These are phyloP conservation scores for Thermothielavioides terrestris DNA, from an alignment of 495 filamentous ascomycete species.

Conservation along the genomic window DNA sequence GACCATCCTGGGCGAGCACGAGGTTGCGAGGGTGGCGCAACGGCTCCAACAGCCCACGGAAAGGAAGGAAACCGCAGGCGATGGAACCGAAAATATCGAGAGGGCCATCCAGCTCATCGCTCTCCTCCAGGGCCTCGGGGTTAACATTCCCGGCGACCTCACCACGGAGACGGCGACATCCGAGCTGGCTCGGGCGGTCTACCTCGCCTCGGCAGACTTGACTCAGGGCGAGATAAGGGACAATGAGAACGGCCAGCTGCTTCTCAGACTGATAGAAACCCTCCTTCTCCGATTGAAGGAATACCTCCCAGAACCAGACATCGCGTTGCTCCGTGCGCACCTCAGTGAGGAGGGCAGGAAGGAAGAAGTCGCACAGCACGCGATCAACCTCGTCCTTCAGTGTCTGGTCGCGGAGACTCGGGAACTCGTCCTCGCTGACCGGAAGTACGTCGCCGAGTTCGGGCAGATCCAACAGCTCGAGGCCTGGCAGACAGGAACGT, in stretches of 20 bases:
- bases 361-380: constrained; percentile 16
- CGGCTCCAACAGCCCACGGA: not conserved
- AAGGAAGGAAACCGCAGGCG: not conserved
- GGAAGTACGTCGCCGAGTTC: constrained; percentile 27
- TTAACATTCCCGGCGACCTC: constrained; percentile 25
- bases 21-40: not conserved
- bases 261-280: not conserved
- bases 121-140: constrained; percentile 23
- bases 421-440: constrained; percentile 22
- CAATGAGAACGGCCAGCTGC: not conserved
- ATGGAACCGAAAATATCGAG: not conserved
- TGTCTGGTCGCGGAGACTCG: constrained; percentile 23
- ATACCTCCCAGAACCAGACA: not conserved
- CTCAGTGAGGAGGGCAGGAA: not conserved
- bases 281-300: not conserved
- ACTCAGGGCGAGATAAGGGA: not conserved
- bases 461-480: constrained; percentile 23
- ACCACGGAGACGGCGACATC: constrained; percentile 25
- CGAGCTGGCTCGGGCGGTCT: constrained; percentile 25
- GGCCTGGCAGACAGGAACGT: constrained; percentile 23
- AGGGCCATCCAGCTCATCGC: constrained; percentile 23
- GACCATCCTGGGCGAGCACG: not conserved
- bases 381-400: constrained; percentile 25
- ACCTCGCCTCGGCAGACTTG: constrained; percentile 19
- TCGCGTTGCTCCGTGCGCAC: not conserved